Percentiles rank a stretch among this genome's conserved stretches.
Evolutionary conservation across 345 rosid species (phyloP).

Genomic region (Citrus glauca): DNA sequence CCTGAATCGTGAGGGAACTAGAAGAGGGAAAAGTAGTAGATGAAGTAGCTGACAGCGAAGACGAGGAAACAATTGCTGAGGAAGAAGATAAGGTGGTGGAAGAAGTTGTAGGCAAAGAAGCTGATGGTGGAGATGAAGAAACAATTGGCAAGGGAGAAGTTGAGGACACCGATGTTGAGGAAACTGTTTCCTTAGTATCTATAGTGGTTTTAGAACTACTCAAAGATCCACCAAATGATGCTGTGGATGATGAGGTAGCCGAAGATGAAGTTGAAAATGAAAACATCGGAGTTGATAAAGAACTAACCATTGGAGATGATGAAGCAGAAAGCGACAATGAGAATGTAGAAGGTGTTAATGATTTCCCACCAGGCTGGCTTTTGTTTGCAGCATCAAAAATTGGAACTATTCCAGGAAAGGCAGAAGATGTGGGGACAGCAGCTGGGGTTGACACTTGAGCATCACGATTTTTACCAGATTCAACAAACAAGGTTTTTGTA

Average conservation of each 20-base stretch:
- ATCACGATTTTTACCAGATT: conserved; percentile 28
- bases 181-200: conserved; percentile 26
- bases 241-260: conserved; percentile 29
- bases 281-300: conserved; percentile 24
- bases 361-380: conserved; percentile 40
- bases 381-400: conserved; percentile 29
- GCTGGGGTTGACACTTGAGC: conserved; percentile 26
- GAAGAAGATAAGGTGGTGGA: conserved; percentile 23
- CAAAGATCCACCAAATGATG: conserved; percentile 27
- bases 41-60: conserved; percentile 22
- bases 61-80: conserved; percentile 18
- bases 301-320: conserved; percentile 29
- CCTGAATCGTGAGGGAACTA: conserved; percentile 26
- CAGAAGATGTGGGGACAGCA: conserved; percentile 30
- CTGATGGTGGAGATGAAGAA: conserved; percentile 20
- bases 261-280: conserved; percentile 33
- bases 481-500: conserved; percentile 22
- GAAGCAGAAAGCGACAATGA: conserved; percentile 34
- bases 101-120: conserved; percentile 21
- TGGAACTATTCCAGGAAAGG: conserved; percentile 27
- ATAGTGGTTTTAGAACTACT: conserved; percentile 23
- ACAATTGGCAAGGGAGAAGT: conserved; percentile 18
- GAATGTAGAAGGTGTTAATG: conserved; percentile 28
- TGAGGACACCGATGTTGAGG: conserved; percentile 22
- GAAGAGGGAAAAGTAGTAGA: conserved; percentile 29